Evolutionary conservation across 2,329 filamentous ascomycete genomes (phyloP).

Genomic region (Colletotrichum destructivum): DNA sequence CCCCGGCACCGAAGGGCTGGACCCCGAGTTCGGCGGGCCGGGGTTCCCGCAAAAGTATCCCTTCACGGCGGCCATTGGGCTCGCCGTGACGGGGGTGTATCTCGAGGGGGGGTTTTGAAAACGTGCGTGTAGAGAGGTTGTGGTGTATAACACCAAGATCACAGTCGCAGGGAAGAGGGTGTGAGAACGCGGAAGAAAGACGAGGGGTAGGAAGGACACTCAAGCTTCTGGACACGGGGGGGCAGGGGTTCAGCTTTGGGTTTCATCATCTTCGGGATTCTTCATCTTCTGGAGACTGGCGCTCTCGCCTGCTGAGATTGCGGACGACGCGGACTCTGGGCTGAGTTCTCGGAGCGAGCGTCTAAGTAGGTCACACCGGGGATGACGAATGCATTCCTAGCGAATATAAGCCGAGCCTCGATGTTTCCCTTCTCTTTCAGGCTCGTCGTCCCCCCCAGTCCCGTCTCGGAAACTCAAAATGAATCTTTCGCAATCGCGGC

Average conservation of each 20-base stretch:
- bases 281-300: too few relatives aligned
- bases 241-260: background rate
- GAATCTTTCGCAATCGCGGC: background rate
- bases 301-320: constrained; percentile 1
- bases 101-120: constrained; percentile 29
- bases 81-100: constrained; percentile 32
- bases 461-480: background rate
- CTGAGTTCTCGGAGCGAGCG: constrained; percentile 13
- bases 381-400: constrained; percentile 10
- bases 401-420: constrained; percentile 14
- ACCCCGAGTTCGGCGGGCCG: constrained; percentile 60
- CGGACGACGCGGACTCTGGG: constrained; percentile 26
- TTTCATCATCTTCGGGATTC: background rate
- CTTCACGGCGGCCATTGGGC: constrained; percentile 30
- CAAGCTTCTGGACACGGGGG: background rate
- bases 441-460: background rate
- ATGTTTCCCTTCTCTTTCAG: background rate
- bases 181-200: background rate
- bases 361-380: background rate
- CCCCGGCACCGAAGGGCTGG: constrained; percentile 57
- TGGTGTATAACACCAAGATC: too few relatives aligned
- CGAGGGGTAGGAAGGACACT: background rate
- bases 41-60: constrained; percentile 56
- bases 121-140: too few relatives aligned
- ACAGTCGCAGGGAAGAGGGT: background rate